Evolutionary conservation across 179 eudicot species (phyloP), one percentile per base, ranked within the genome.

Genomic region (Silene vulgaris): DNA sequence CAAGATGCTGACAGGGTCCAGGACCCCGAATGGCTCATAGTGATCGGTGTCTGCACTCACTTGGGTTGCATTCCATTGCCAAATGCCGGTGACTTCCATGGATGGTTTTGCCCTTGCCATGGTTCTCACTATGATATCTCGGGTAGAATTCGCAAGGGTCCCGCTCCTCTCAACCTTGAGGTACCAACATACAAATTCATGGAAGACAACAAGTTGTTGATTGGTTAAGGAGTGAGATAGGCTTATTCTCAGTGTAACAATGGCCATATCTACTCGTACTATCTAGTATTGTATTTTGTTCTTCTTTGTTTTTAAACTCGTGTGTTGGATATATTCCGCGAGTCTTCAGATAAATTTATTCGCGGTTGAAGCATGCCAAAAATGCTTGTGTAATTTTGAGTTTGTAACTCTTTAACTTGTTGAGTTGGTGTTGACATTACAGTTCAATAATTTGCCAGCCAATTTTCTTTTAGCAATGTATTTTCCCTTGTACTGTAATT

Each of bases 91-190:
- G 91, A 89, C 64, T 89, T 45, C 65, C 86, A 84, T 29, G 93
- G 93, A n/a, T 89, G 93, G 90, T 88, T 89, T 74, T 89, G 93
- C 84, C 93, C 93, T 3, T 89, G 93, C 84, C 93, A 89, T 69
- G 93, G 93, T 73, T 89, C 93, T 70, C 96, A 89, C 72, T 90
- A 90, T 43, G 96, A 90, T 57, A 86, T 88, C 61, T 89, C 96
- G 66, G 93, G 96, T 52, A 86, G 91, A 84, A 86, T 87, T 26
- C 89, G 92, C 9, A 90, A 90, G 85, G 96, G 96, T 1, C 96
- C 90, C 0, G 96, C 96, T 29, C 96, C 96, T 8, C 87, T 70
- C 79, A 89, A 90, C 80, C 89, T 90, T 35, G 93, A 89, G 86
- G 91, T 90, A 71, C 96, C 96, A 54, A 85, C 90, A 12, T 89